Evolutionary conservation across 305 asterid genomes (phyloP), one percentile per base, ranked within the genome.

Genomic region (Ruellia speciosa): DNA sequence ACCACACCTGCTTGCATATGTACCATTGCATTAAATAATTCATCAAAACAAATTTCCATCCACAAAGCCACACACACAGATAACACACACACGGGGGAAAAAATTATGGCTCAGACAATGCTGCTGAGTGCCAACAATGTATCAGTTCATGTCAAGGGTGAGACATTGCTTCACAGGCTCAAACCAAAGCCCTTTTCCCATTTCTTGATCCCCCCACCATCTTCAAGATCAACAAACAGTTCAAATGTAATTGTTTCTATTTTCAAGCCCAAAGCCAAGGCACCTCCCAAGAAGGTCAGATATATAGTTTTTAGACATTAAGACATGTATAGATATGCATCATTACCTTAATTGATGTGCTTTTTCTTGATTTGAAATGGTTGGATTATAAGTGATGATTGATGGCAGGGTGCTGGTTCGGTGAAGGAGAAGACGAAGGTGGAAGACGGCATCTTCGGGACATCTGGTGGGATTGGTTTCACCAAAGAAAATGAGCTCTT

Each of bases 391-490:
- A 14, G n/a, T 19, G 28, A 0, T 5, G 24, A 5, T 16, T 45
- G 40, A 6, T 19, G 10, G 14, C 41, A 58, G n/a, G 46, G 18
- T 33, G 15, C 52, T 9, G 52, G 53, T 5, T 18, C 51, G n/a
- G 74, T 50, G 66, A 83, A 84, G 75, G 69, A 73, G 15, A 87
- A 90, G 72, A 5, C 58, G 0, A 90, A 87, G 81, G 92, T 83
- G 14, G 98, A 90, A 74, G 96, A 90, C 73, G 98, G 98, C 9
- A 78, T 90, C 39, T 90, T 90, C 59, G 97, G 97, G 9, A 90
- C 97, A 11, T 90, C 97, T 1, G 97, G 97, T 53, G 97, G 97
- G 39, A 81, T 90, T 67, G 97, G 97, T 41, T 90, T 90, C 31
- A 87, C 96, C 7, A 90, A 90, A 79, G 84, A 83, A 61, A 90